phyloP scores from a whole-genome alignment of 441 rosid genomes.

The Hura crepitans region DNA sequence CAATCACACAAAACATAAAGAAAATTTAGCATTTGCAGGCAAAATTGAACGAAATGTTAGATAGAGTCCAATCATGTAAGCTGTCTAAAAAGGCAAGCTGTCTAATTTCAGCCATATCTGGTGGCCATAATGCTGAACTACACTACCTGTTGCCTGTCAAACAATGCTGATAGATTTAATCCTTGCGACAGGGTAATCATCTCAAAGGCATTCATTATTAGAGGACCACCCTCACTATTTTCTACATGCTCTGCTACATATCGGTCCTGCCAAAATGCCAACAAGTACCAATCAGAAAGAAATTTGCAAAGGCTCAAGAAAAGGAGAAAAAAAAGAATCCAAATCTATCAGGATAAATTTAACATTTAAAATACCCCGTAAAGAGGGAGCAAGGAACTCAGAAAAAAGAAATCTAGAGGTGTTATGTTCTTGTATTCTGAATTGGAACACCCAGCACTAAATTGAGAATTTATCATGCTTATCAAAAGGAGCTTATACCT shows the following conservation, averaged over 20 bases:
- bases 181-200: conserved; percentile 95
- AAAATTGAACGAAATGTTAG: background rate
- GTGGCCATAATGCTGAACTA: conserved; percentile 13
- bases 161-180: conserved; percentile 76
- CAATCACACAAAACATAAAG: background rate
- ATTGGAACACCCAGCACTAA: too few species aligned
- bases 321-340: background rate
- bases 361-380: background rate
- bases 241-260: conserved; percentile 53
- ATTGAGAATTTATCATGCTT: too few species aligned
- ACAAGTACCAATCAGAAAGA: conserved; percentile 15
- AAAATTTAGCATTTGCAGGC: background rate
- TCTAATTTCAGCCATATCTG: background rate
- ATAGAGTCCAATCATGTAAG: background rate
- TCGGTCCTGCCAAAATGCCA: conserved; percentile 51
- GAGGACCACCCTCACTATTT: conserved; percentile 51
- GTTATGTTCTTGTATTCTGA: too few species aligned
- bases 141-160: conserved; percentile 79
- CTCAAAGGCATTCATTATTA: conserved; percentile 93
- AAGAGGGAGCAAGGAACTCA: background rate
- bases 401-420: conserved; percentile 12
- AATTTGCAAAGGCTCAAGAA: conserved; percentile 12
- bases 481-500: too few species aligned
- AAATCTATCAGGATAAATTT: background rate
- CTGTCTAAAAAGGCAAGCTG: background rate